Base-by-base conservation (phyloP, 2,329 filamentous ascomycete genomes). In the Aquanectria penicillioides region DNA sequence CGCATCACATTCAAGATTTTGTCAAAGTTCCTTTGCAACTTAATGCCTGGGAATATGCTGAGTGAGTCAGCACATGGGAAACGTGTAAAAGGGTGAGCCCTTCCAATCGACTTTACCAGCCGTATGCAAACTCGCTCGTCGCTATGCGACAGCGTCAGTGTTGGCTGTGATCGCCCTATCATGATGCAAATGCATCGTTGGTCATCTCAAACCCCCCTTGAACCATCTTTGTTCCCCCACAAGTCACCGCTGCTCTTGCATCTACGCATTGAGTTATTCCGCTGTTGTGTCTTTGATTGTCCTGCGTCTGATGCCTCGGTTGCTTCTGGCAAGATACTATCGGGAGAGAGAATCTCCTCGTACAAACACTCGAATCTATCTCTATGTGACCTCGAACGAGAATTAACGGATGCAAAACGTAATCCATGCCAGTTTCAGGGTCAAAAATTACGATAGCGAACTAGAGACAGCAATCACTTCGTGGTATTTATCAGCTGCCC, bases 1-100 rank as follows among this genome's bases (percentile, higher is more conserved):
- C 67, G 4, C 44, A 57, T 2, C 51, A 65, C 41, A 57, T 62
- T 6, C 64, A 69, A 31, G 57, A 67, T 26, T 67, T 68, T 26
- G 31, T 43, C 2, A 62, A 55, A 20, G 60, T 47, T 1, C 37
- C 57, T 28, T 11, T 49, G 18, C 43, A 36, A 3, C 52, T 57
- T 1, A 41, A 18, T n/a, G 20, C 33, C 6, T n/a, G 18, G 2
- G 56, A 62, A 26, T 33, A 53, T 31, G 33, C 29, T 3, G 57
- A 62, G 13, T 62, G 56, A 52, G 23, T 23, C 4, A 25, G 40
- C 6, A 60, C 61, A 12, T 63, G 61, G 49, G 47, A 63, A 18
- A 13, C 43, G 3, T 60, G 61, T 26, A 54, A 60, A 15, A 43
- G 53, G 15, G 47, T 50, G 2, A 36, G 43, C 2, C 43, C 26